phyloP scores from a whole-genome alignment of 2,329 filamentous ascomycete genomes.

The Xylaria sp. region DNA sequence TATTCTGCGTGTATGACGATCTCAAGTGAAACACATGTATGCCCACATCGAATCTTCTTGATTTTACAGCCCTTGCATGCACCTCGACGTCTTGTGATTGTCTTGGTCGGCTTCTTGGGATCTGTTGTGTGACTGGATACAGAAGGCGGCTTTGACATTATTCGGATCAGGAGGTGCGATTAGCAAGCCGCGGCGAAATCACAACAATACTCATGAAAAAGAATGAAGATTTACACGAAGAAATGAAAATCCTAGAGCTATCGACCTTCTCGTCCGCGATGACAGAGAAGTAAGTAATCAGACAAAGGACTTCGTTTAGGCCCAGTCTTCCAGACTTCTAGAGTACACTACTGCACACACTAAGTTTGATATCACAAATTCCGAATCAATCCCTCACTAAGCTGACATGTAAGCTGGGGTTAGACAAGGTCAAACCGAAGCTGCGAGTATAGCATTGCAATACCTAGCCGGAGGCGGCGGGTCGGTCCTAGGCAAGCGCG shows the following conservation, averaged over 20 bases:
- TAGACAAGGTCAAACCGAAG: not conserved
- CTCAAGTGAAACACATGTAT: slow-evolving; percentile 11
- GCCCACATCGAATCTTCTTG: slow-evolving; percentile 29
- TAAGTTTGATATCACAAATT: not conserved
- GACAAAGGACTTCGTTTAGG: not conserved
- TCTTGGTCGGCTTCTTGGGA: slow-evolving; percentile 15
- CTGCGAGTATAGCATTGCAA: not conserved
- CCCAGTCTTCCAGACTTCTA: not conserved
- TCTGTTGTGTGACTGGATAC: not conserved
- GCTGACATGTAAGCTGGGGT: not conserved
- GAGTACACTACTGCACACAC: not conserved
- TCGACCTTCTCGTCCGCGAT: not conserved
- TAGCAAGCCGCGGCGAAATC: not conserved
- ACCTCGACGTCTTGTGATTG: slow-evolving; percentile 27
- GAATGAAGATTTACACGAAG: not conserved
- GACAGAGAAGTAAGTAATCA: not conserved
- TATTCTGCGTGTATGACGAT: not conserved
- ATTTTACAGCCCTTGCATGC: slow-evolving; percentile 27
- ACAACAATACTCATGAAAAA: not conserved
- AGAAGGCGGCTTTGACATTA: slow-evolving; percentile 12
- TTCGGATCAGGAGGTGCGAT: not conserved
- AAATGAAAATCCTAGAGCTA: not conserved
- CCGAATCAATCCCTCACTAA: not conserved
- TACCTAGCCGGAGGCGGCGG: too few relatives aligned
- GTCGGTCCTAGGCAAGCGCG: not conserved